Evolutionary conservation across 352 stramenopile genomes (phyloP), one percentile per base, ranked within the genome.

Genomic region (Globisporangium spinosum): DNA sequence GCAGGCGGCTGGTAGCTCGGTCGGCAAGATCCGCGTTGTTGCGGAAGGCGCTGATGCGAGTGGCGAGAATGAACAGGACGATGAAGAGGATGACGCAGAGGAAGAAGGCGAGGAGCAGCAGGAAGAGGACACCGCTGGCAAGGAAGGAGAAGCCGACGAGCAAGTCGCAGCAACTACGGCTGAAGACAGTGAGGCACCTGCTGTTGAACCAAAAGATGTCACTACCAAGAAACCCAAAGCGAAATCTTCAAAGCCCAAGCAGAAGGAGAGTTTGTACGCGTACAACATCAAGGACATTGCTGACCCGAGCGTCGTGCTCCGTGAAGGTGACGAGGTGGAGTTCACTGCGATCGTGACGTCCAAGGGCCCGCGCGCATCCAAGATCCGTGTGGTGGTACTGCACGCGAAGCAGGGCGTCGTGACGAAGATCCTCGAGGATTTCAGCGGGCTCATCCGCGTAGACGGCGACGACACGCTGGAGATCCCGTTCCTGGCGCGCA

Each of bases 271-370:
- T 43, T 38, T 73, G 40, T 89, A 82, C 58, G 54, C 79, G 60
- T 94, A 84, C 72, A 83, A 90, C 67, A 76, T 94, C 56, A 83
- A 83, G 54, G 86, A 94, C 68, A 72, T 93, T 29, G 68, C 67
- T 2, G 83, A 92, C 64, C 75, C 69, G 8, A 72, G 64, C 7
- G 77, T 79, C 1, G 73, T 94, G 58, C 63, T 94, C 15, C 86
- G 84, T 47, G 80, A 92, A 35, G 86, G 84, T 1, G 86, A 94
- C 54, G 77, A 89, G 58, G 79, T 94, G 40, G 79, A 88, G 65
- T 94, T 92, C 57, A 59, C 85, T 27, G 69, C 84, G 51, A 73
- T 81, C 22, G 65, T 71, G 25, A 75, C 69, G 3, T 58, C 73
- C 0, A 92, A 91, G 67, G 80, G 76, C 0, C 67, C 78, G 51